Base-by-base conservation (phyloP, 441 rosid species). In the Erodium moschatum region DNA sequence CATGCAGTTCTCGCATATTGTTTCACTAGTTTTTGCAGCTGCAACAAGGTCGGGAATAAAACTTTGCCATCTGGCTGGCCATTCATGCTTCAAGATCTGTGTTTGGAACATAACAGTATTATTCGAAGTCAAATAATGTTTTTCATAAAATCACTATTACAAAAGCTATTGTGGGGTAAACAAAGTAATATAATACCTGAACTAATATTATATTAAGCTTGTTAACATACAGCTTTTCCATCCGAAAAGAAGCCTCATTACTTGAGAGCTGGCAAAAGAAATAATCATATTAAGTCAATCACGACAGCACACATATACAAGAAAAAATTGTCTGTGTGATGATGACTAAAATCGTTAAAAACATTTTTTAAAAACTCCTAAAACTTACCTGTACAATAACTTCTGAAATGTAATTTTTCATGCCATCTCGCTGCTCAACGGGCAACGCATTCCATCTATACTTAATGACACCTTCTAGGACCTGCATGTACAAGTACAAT, bases 371-470 rank as follows among this genome's bases (percentile, higher is more conserved):
- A 33, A 33, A 35, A 35, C 40, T 35, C 40, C 8, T 5, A 35
- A 0, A 40, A 2, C 20, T 73, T 82, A 96, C 99, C 97, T 90
- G 99, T 54, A 92, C 99, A 72, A 96, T 96, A 73, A 96, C 94
- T 84, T 92, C 99, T 40, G 98, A 96, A 72, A 96, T 96, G 74
- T 96, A 92, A 76, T 96, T 96, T 84, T 89, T 96, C 99, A 96
- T 96, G 67, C 99, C 98, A 84, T 96, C 99, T 62, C 99, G 86
- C 74, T 96, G 99, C 75, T 88, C 96, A 72, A 79, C 94, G 19
- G 99, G 99, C 77, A 96, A 84, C 5, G 97, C 99, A 78, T 96
- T 96, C 99, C 99, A 96, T 73, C 98, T 86, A 72, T 96, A 96
- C 85, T 92, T 96, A 35, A 96, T 96, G 67, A 96, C 99, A 69